Evolutionary conservation across 352 stramenopile species (phyloP).

Genomic region (Globisporangium spinosum): DNA sequence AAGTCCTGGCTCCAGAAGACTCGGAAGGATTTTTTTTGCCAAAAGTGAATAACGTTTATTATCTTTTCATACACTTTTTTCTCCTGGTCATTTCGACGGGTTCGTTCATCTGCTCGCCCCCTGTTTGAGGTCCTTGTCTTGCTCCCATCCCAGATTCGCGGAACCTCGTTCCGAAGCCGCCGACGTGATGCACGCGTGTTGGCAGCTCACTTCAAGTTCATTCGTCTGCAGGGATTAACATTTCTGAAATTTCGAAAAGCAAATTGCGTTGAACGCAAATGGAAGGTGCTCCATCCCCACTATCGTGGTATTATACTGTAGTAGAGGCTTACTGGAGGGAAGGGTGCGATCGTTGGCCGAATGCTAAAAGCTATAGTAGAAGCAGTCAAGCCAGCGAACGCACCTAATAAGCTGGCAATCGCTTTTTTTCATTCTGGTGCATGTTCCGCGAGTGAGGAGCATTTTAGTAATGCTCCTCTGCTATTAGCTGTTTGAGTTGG

Average conservation of each 20-base stretch:
- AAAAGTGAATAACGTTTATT: neutral
- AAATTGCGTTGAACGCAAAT: neutral
- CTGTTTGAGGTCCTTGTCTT: neutral
- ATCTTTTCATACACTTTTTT: too few relatives aligned
- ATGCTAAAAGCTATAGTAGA: too few relatives aligned
- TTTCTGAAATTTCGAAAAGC: neutral
- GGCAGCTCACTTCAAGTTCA: neutral
- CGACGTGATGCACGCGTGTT: constrained; percentile 4
- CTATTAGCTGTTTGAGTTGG: neutral
- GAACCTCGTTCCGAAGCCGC: neutral
- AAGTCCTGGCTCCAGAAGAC: neutral
- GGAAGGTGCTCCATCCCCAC: too few relatives aligned
- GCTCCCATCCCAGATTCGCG: neutral
- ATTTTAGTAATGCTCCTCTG: neutral
- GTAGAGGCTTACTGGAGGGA: too few relatives aligned
- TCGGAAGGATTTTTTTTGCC: neutral
- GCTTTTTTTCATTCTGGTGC: neutral
- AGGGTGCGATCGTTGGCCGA: too few relatives aligned
- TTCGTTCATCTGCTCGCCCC: neutral
- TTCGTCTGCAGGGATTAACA: constrained; percentile 6
- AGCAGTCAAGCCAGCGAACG: too few relatives aligned
- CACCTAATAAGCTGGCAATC: too few relatives aligned
- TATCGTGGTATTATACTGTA: too few relatives aligned
- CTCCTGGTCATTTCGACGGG: neutral
- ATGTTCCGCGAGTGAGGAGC: neutral